Conservation (phyloP, 177 flowering plant species). For the Vitis hybrid region DNA sequence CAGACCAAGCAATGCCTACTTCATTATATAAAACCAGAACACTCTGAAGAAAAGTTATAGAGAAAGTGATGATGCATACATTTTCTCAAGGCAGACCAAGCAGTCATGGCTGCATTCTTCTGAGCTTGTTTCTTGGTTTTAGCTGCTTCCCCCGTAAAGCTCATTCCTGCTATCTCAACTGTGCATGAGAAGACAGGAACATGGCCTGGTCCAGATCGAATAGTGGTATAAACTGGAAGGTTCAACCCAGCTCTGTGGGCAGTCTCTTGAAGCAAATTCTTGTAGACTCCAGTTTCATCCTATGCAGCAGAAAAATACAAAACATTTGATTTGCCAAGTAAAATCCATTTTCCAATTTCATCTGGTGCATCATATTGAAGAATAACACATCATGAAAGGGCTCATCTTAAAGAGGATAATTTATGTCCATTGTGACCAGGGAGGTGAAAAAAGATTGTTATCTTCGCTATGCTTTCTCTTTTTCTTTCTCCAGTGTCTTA, state of each 20-base stretch:
- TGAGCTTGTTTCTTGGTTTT: constrained; percentile 64
- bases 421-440: no score
- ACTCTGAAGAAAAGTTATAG: not conserved
- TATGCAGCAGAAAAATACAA: constrained; percentile 10
- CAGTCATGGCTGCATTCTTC: constrained; percentile 60
- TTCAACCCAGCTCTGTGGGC: constrained; percentile 55
- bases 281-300: constrained; percentile 69
- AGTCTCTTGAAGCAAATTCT: constrained; percentile 57
- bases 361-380: no score
- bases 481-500: no score
- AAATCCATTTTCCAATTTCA: no score
- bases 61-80: constrained; percentile 21
- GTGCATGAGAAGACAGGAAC: constrained; percentile 46
- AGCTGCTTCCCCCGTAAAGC: constrained; percentile 45
- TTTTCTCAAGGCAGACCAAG: constrained; percentile 50
- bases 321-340: no score
- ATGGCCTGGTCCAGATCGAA: constrained; percentile 48
- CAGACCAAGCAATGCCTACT: no score
- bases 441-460: no score
- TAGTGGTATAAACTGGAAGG: constrained; percentile 48
- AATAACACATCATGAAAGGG: no score
- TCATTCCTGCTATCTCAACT: constrained; percentile 55
- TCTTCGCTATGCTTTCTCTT: no score
- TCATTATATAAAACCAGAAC: not conserved
- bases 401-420: no score